Evolutionary conservation across 2,329 filamentous ascomycete species (phyloP).

Genomic region (Pyricularia sp.): DNA sequence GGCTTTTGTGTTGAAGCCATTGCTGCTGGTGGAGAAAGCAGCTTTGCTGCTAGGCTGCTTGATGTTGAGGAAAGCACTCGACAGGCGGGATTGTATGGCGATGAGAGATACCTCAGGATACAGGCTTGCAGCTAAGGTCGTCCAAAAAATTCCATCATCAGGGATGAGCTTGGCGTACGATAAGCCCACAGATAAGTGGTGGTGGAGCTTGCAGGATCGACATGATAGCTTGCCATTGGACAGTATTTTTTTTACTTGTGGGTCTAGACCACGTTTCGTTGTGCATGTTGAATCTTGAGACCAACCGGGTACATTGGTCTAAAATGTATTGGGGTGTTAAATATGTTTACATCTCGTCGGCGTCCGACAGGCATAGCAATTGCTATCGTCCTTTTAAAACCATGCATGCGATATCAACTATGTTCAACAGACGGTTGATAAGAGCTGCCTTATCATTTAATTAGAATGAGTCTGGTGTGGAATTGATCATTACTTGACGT

Average conservation of each 20-base stretch:
- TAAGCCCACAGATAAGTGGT: background rate
- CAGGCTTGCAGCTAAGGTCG: background rate
- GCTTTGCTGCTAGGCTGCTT: background rate
- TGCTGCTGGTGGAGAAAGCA: background rate
- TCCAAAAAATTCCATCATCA: background rate
- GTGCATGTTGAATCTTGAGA: background rate
- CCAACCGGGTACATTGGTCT: background rate
- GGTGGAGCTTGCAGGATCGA: background rate
- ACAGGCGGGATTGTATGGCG: background rate
- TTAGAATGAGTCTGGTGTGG: background rate
- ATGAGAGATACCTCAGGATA: background rate
- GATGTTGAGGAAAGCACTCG: background rate
- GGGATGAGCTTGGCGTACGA: background rate
- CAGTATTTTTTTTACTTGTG: background rate
- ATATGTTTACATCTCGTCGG: background rate
- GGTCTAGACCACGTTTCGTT: background rate
- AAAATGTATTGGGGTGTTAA: background rate
- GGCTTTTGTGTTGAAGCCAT: slow-evolving; percentile 5
- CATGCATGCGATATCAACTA: background rate
- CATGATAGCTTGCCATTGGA: background rate
- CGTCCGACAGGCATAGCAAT: background rate
- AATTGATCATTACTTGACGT: background rate
- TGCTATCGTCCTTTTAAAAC: background rate
- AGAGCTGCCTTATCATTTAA: background rate
- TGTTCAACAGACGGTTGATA: background rate